These are phyloP conservation scores for Jacaranda copaia DNA, from an alignment of 257 asterid species.

Conservation along the genomic window DNA sequence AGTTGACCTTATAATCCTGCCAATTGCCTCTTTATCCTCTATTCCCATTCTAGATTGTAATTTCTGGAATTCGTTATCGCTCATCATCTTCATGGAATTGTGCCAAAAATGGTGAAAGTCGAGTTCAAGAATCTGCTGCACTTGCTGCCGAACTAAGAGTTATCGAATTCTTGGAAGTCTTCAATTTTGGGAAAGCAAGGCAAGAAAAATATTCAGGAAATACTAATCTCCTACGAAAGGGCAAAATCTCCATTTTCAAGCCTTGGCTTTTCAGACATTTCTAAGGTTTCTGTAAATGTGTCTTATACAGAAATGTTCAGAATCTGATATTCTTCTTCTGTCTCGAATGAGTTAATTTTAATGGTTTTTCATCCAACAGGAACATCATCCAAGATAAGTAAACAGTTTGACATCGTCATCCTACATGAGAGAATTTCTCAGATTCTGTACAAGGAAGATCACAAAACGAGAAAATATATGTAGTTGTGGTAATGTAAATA, in stretches of 20 bases:
- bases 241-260: neutral
- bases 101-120: neutral
- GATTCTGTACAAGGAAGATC: conserved; percentile 3
- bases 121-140: neutral
- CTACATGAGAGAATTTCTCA: neutral
- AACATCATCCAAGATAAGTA: neutral
- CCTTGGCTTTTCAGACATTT: neutral
- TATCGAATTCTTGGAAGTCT: no score
- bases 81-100: neutral
- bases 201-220: no score
- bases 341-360: neutral
- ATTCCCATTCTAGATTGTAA: neutral
- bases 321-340: no score
- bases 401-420: neutral
- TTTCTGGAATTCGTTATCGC: neutral
- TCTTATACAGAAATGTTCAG: no score
- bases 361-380: neutral
- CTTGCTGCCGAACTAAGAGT: neutral
- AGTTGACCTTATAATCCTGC: conserved; percentile 1
- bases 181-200: no score
- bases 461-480: neutral
- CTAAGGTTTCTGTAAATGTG: neutral
- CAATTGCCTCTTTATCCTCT: neutral
- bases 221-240: no score
- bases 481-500: neutral